These are phyloP conservation scores for Lanmaoa rubissima DNA, from an alignment of 768 basidiomycete species.

Conservation along the genomic window DNA sequence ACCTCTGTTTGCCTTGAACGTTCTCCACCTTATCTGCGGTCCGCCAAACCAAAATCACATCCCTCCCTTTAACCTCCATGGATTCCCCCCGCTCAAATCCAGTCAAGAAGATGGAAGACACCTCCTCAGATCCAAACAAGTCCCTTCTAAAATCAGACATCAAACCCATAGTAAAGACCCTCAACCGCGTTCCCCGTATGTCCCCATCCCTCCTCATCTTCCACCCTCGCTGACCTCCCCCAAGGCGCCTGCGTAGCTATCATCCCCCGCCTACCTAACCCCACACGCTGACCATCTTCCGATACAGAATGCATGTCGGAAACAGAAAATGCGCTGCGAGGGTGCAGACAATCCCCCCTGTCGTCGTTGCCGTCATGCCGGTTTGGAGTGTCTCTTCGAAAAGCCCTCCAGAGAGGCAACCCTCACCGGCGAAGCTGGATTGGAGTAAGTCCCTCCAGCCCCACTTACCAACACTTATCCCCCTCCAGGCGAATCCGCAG, in stretches of 20 bases:
- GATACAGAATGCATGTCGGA: slow-evolving; percentile 85
- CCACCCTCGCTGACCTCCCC: slow-evolving; percentile 15
- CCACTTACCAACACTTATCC: slow-evolving; percentile 7
- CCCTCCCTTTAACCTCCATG: slow-evolving; percentile 14
- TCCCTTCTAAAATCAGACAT: slow-evolving; percentile 54
- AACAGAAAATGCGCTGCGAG: slow-evolving; percentile 97
- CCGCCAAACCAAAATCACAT: too few species aligned
- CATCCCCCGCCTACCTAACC: slow-evolving; percentile 9
- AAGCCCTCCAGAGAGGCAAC: slow-evolving; percentile 88
- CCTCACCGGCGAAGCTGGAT: slow-evolving; percentile 82
- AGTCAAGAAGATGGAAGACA: slow-evolving; percentile 58
- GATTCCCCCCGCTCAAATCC: slow-evolving; percentile 6
- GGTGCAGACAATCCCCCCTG: slow-evolving; percentile 98
- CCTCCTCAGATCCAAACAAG: slow-evolving; percentile 34
- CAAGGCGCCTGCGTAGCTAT: slow-evolving; percentile 77
- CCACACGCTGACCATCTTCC: slow-evolving; percentile 15
- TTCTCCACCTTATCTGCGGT: not conserved
- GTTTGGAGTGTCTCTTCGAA: slow-evolving; percentile 92
- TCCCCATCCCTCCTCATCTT: slow-evolving; percentile 10
- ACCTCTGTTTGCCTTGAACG: slow-evolving; percentile 13
- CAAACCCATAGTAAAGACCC: slow-evolving; percentile 72
- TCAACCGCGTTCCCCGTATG: slow-evolving; percentile 87
- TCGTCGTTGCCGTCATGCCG: slow-evolving; percentile 85
- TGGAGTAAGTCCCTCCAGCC: slow-evolving; percentile 60
- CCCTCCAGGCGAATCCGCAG: slow-evolving; percentile 79